Evolutionary conservation across 1,139 yeast genomes (phyloP), one percentile per base, ranked within the genome.

Genomic region (Hansenula sp.): DNA sequence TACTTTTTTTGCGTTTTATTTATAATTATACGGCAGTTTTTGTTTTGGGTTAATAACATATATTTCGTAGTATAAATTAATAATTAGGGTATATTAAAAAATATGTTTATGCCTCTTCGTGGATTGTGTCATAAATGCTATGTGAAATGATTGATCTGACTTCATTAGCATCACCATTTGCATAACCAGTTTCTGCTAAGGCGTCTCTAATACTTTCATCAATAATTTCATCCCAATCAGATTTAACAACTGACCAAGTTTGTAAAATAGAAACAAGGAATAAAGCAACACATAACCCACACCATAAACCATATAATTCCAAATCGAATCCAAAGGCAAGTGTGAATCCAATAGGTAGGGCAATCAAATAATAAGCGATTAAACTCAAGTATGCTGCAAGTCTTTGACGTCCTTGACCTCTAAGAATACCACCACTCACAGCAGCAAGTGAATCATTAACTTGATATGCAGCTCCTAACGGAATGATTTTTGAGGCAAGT

Each of bases 391-490:
- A 66, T 0, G 84, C 85, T 1, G 82, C 82, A 41, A 79, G 74
- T 46, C 69, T 70, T 55, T 80, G 86, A 53, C 83, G 61, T 2
- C 85, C 86, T 59, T 79, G 86, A 14, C 82, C 86, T 52, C 86
- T 64, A 39, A 80, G 62, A 10, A 78, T 59, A 9, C 86, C 87
- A 14, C 75, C 76, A 2, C 78, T 66, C 48, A 82, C 76, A 16
- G 77, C 60, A 30, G 77, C 51, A 3, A 55, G 32, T 42, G 69
- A 69, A 51, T 79, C 86, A 49, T 70, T 71, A 34, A 79, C 58
- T 58, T 79, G 85, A 53, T 77, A 78, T 7, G 76, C 45, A 1
- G 83, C 74, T 4, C 76, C 82, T 35, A 79, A 61, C 21, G 77
- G 68, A 38, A 79, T 62, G 17, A 77, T 82, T 42, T 62, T 61